Evolutionary conservation across 129 eudicot genomes (phyloP), one percentile per base, ranked within the genome.

Genomic region (Smallanthus sonchifolius): DNA sequence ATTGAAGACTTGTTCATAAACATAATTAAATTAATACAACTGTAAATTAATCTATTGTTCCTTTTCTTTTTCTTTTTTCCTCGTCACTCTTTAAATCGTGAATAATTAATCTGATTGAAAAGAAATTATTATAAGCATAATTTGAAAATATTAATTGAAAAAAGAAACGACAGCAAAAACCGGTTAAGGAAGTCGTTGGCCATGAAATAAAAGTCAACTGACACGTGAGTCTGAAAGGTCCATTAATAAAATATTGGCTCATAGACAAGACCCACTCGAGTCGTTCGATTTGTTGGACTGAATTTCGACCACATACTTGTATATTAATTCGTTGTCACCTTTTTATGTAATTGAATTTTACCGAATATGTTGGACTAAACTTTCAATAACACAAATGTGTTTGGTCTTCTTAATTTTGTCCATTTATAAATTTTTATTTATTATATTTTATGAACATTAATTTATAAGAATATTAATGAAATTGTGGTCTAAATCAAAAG

Each of bases 241-340:
- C 54, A 48, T 51, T 47, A 45, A 10, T 60, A 73, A 35, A 61
- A 42, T 49, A 75, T 75, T 75, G 73, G 67, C 15, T 15, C 37
- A 55, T n/a, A 60, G 30, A 70, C 10, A 60, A 15, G 37, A 77
- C 77, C 37, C 13, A 38, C 28, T 67, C 28, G 65, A 38, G 72
- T 61, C 66, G 65, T 47, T 68, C 59, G 67, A 7, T 69, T 61
- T 47, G 56, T 60, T 70, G 72, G 72, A 70, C 72, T 70, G 14
- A 62, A 70, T 70, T 78, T 64, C 57, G 59, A 70, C 82, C 82
- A 62, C 82, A 72, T 20, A 48, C 65, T 37, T 51, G 2, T 57
- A 76, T 30, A 59, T 28, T 32, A 60, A 34, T 57, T 68, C 49
- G n/a, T 59, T 19, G 69, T 17, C 62, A 42, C 34, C 66, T 60